A percentile compares a stretch with the other conserved stretches of the same genome.
Conservation (phyloP, 805 yeast genomes). For the Ogataea angusta region DNA sequence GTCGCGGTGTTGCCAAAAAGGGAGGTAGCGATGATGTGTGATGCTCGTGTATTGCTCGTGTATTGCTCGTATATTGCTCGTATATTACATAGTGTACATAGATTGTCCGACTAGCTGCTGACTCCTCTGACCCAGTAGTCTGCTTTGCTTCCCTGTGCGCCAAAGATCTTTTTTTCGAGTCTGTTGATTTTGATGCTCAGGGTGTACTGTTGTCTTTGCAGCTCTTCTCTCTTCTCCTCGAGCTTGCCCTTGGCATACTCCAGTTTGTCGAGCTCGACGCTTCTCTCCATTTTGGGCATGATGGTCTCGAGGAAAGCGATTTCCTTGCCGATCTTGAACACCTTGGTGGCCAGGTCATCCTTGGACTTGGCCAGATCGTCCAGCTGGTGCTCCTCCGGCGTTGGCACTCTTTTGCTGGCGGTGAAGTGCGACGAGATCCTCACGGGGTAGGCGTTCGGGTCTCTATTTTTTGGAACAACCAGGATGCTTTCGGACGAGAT, state of each 20-base stretch:
- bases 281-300: conserved; percentile 21
- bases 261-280: conserved; percentile 25
- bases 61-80: not conserved
- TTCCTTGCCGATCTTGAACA: conserved; percentile 31
- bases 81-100: not conserved
- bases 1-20: not conserved
- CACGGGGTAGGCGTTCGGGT: conserved; percentile 11
- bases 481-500: conserved; percentile 15
- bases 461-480: conserved; percentile 19
- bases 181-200: conserved; percentile 29
- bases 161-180: conserved; percentile 28
- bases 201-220: conserved; percentile 30
- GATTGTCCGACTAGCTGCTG: conserved; percentile 30
- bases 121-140: conserved; percentile 57
- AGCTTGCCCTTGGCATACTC: conserved; percentile 29
- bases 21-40: not conserved
- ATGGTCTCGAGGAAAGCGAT: conserved; percentile 29
- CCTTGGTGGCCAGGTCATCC: conserved; percentile 20
- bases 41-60: not conserved
- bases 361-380: conserved; percentile 16
- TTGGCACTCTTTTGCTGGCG: conserved; percentile 18
- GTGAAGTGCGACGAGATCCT: conserved; percentile 28
- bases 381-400: conserved; percentile 17
- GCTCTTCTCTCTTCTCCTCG: conserved; percentile 25
- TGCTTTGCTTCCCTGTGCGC: conserved; percentile 39